Percentiles rank a stretch among this genome's conserved stretches.
phyloP scores from a whole-genome alignment of 2,329 filamentous ascomycete species.

The Parafenestella ontariensis region DNA sequence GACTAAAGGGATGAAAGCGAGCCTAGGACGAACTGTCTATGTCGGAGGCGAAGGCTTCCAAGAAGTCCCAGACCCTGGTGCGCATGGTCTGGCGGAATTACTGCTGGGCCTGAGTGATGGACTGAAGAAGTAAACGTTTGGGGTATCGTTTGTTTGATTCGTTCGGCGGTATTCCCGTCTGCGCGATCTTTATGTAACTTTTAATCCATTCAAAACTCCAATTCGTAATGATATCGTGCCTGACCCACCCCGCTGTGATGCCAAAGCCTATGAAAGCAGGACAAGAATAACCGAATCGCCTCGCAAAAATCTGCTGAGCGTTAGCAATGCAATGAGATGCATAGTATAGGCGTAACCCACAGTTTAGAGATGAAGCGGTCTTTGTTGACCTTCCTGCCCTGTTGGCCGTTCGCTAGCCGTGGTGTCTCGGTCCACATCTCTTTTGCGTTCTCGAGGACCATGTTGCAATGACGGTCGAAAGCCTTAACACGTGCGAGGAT shows the following conservation, averaged over 20 bases:
- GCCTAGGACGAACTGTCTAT: slow-evolving; percentile 82
- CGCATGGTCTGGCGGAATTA: slow-evolving; percentile 82
- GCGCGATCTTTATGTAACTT: slow-evolving; percentile 43
- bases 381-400: slow-evolving; percentile 92
- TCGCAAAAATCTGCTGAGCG: slow-evolving; percentile 72
- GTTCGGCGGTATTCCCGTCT: slow-evolving; percentile 28
- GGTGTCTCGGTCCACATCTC: slow-evolving; percentile 99
- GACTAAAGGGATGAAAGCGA: slow-evolving; percentile 92
- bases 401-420: slow-evolving; percentile 80
- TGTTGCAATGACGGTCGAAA: slow-evolving; percentile 98
- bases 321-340: slow-evolving; percentile 16
- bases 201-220: slow-evolving; percentile 40
- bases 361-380: slow-evolving; percentile 98
- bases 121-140: slow-evolving; percentile 43
- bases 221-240: slow-evolving; percentile 18
- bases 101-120: slow-evolving; percentile 76
- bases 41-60: slow-evolving; percentile 75
- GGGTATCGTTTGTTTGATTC: slow-evolving; percentile 42
- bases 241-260: slow-evolving; percentile 15
- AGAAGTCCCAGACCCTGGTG: slow-evolving; percentile 76
- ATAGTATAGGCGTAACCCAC: slow-evolving; percentile 59
- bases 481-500: slow-evolving; percentile 96
- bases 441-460: slow-evolving; percentile 96
- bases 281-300: slow-evolving; percentile 90
- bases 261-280: slow-evolving; percentile 69